Conservation (phyloP, 2,329 filamentous ascomycete genomes). For the Botryotinia calthae region DNA sequence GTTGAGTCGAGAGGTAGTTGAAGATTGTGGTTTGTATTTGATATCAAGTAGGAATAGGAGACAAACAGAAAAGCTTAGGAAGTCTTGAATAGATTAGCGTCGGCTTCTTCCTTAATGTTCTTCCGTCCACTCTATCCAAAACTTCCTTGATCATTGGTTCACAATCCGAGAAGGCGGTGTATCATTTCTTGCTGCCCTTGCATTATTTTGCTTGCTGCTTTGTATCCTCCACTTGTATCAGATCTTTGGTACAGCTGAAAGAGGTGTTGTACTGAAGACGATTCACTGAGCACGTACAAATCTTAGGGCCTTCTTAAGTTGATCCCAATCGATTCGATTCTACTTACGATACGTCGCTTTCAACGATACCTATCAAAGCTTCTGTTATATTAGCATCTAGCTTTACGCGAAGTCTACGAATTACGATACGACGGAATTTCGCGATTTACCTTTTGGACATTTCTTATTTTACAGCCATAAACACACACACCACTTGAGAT, state of each 20-base stretch:
- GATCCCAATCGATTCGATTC: background rate
- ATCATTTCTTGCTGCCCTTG: background rate
- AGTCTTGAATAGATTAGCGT: conserved; percentile 17
- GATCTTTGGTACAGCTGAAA: background rate
- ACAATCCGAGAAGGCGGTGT: conserved; percentile 11
- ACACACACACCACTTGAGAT: conserved; percentile 17
- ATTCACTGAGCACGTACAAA: background rate
- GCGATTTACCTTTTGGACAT: background rate
- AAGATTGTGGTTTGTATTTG: conserved; percentile 14
- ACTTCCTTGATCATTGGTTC: conserved; percentile 15
- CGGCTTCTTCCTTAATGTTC: conserved; percentile 14
- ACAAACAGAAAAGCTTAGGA: conserved; percentile 19
- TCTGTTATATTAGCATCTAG: background rate
- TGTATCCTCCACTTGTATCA: background rate
- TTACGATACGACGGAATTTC: background rate
- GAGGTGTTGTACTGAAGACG: background rate
- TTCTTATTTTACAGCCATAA: background rate
- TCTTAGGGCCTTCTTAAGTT: background rate
- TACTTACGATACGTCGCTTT: background rate
- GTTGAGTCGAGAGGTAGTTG: conserved; percentile 1
- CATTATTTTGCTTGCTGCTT: background rate
- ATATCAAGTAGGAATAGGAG: conserved; percentile 22
- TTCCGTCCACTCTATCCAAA: conserved; percentile 10
- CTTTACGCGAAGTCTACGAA: conserved; percentile 2
- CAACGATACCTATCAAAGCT: background rate